Base-by-base conservation (phyloP, 768 basidiomycete genomes). In the Rubroboletus pulcherrimus region DNA sequence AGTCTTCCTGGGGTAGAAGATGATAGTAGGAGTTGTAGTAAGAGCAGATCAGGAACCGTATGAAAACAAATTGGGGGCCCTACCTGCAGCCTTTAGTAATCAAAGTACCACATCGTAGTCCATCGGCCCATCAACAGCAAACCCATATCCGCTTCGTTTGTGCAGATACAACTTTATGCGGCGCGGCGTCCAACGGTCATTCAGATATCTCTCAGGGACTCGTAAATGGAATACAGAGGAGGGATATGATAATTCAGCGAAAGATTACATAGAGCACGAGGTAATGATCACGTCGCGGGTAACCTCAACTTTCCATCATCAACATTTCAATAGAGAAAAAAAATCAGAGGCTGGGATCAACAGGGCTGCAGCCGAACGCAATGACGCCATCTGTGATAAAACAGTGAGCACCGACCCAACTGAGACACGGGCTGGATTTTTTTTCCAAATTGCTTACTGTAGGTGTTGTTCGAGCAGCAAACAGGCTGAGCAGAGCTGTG, bases 1-100 rank as follows among this genome's bases (percentile, higher is more conserved):
- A 66, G 17, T 78, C 75, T 59, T 83, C 80, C 7, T 10, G 43
- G 42, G 26, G 29, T 29, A 10, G 26, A 29, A 15, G n/a, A n/a
- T n/a, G 42, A 7, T 3, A 12, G 14, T 2, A 12, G 24, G 14
- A 26, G 7, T 15, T 2, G 15, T 26, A 10, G 14, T 9, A 29
- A 17, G 7, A 2, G 43, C 17, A 44, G 43, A 29, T 43, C 42
- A 26, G 42, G 42, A 17, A 43, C 24, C 8, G 42, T 26, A 26
- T 5, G 24, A 43, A 21, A 29, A 17, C 17, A n/a, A 11, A 14
- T 4, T 15, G 4, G 2, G 4, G 24, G 24, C 24, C 24, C 24
- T 11, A 12, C 21, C 4, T 24, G 24, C 41, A 24, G 24, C 21
- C 21, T 42, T 42, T 15, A 24, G 14, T 24, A 42, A 21, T 15